Percentiles rank a stretch among this genome's conserved stretches.
phyloP scores from a whole-genome alignment of 768 basidiomycete genomes.

The Macrolepiota dolichaula region DNA sequence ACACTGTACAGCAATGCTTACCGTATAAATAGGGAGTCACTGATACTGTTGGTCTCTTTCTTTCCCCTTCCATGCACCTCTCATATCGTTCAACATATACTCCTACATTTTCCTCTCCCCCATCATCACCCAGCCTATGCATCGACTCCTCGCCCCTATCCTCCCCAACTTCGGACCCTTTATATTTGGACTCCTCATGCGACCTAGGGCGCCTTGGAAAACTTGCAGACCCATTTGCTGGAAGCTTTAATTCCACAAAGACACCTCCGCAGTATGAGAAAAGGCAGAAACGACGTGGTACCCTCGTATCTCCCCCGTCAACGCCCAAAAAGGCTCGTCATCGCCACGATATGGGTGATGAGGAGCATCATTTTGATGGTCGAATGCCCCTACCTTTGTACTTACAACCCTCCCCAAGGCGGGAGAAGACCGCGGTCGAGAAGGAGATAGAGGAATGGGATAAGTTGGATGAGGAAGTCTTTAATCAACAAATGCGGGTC shows the following conservation, averaged over 20 bases:
- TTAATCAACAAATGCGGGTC: slow-evolving; percentile 1
- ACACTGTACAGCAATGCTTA: not conserved
- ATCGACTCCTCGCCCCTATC: slow-evolving; percentile 47
- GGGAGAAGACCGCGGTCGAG: slow-evolving; percentile 3
- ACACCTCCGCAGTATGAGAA: slow-evolving; percentile 21
- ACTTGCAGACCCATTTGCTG: slow-evolving; percentile 51
- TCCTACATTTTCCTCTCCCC: slow-evolving; percentile 27
- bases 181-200: slow-evolving; percentile 20
- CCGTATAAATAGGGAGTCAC: slow-evolving; percentile 8
- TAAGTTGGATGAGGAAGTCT: slow-evolving; percentile 8
- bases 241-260: slow-evolving; percentile 42
- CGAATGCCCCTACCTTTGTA: slow-evolving; percentile 8
- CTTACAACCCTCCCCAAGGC: slow-evolving; percentile 4
- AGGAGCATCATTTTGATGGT: slow-evolving; percentile 8
- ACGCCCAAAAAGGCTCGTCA: slow-evolving; percentile 5
- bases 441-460: slow-evolving; percentile 8
- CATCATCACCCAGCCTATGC: slow-evolving; percentile 28
- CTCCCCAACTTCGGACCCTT: slow-evolving; percentile 37
- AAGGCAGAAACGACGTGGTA: slow-evolving; percentile 5
- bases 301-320: not conserved
- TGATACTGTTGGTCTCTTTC: not conserved
- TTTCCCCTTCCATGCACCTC: slow-evolving; percentile 20
- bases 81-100: slow-evolving; percentile 13
- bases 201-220: slow-evolving; percentile 10
- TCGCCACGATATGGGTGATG: not conserved